Evolutionary conservation across 371 early-diverging fungal species (phyloP).

Genomic region (Lichtheimia ramosa): DNA sequence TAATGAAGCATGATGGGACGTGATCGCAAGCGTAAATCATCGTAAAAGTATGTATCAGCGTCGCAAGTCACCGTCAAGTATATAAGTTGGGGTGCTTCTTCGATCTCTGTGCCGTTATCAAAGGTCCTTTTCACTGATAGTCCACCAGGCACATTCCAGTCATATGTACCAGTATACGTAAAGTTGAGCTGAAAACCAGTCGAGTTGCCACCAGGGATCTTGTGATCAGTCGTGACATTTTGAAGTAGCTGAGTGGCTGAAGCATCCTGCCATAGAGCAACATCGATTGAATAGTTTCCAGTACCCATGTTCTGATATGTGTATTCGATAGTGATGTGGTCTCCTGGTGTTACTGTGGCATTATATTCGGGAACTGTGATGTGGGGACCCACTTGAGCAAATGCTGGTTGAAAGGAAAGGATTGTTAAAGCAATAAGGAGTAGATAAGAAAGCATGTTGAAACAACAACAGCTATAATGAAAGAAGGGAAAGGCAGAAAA

Average conservation of each 20-base stretch:
- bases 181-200: conserved; percentile 26
- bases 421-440: not conserved
- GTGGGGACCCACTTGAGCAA: conserved; percentile 34
- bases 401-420: not conserved
- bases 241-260: conserved; percentile 12
- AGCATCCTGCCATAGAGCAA: conserved; percentile 35
- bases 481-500: too few species aligned
- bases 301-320: conserved; percentile 40
- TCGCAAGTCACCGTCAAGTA: conserved; percentile 8
- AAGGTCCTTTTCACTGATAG: conserved; percentile 6
- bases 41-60: not conserved
- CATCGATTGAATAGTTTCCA: conserved; percentile 31
- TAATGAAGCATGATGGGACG: conserved; percentile 14
- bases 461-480: too few species aligned
- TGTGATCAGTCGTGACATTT: conserved; percentile 22
- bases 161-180: conserved; percentile 29
- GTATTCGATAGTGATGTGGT: conserved; percentile 26
- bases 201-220: conserved; percentile 26
- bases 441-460: not conserved
- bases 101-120: not conserved
- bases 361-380: conserved; percentile 30
- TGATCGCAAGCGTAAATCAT: conserved; percentile 3
- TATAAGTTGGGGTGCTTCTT: not conserved
- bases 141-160: conserved; percentile 38
- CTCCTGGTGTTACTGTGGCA: conserved; percentile 26